Evolutionary conservation across 805 yeast genomes (phyloP).

Genomic region (Yarrowia sp.): DNA sequence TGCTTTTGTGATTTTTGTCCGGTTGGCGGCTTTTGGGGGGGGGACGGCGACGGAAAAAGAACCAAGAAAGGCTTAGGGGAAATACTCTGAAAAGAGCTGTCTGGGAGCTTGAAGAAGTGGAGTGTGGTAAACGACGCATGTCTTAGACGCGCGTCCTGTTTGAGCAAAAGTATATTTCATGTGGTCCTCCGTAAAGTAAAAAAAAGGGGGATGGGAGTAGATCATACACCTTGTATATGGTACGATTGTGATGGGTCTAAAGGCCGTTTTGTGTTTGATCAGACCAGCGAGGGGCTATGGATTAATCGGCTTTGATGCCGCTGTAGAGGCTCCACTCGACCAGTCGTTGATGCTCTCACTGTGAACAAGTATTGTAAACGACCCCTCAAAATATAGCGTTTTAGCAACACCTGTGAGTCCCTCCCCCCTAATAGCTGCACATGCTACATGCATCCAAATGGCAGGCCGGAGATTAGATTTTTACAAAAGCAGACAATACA

Average conservation of each 20-base stretch:
- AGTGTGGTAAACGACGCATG: constrained; percentile 19
- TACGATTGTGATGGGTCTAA: no score
- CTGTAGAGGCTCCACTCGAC: no score
- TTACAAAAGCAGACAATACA: background rate
- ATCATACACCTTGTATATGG: background rate
- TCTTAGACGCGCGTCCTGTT: constrained; percentile 23
- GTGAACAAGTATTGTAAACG: no score
- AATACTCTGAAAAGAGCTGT: constrained; percentile 9
- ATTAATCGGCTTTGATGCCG: no score
- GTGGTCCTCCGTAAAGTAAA: no score
- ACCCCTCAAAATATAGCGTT: background rate
- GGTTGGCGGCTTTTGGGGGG: background rate
- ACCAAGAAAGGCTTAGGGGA: background rate
- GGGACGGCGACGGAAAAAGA: background rate
- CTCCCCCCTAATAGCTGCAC: constrained; percentile 2
- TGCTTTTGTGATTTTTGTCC: constrained; percentile 12
- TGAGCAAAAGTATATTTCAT: background rate
- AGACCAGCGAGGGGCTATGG: no score
- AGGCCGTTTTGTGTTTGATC: no score
- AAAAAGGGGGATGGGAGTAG: background rate
- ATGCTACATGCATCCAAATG: background rate
- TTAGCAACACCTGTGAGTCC: background rate
- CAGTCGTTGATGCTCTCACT: no score
- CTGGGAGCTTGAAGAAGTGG: background rate
- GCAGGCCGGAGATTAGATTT: constrained; percentile 21